Percentiles rank a stretch among this genome's conserved stretches.
Conservation (phyloP, 2,329 filamentous ascomycete genomes). For the Talaromyces sp. region DNA sequence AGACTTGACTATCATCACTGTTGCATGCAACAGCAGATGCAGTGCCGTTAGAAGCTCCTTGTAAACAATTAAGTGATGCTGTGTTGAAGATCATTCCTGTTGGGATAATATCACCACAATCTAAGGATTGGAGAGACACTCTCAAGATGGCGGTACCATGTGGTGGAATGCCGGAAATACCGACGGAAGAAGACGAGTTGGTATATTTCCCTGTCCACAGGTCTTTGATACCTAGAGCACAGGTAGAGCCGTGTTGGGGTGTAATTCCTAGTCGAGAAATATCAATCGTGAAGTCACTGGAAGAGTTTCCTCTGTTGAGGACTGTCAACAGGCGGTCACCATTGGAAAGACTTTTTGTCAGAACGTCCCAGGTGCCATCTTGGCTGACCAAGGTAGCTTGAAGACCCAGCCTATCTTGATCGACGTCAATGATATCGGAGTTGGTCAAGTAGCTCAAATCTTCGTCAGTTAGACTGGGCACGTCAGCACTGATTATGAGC, state of each 20-base stretch:
- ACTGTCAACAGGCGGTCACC: conserved; percentile 43
- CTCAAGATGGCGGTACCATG: background rate
- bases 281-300: background rate
- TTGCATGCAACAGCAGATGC: background rate
- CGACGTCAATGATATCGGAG: conserved; percentile 35
- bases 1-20: background rate
- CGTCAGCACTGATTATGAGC: conserved; percentile 43
- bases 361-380: conserved; percentile 37
- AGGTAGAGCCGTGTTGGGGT: background rate
- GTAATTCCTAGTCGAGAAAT: background rate
- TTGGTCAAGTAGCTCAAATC: conserved; percentile 26
- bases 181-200: background rate
- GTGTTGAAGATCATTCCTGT: background rate
- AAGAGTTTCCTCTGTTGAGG: conserved; percentile 36
- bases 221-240: background rate
- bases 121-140: background rate
- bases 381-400: conserved; percentile 45
- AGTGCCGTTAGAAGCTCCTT: background rate
- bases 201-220: background rate
- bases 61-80: background rate
- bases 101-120: background rate
- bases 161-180: background rate
- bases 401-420: conserved; percentile 38
- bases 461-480: conserved; percentile 18
- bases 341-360: conserved; percentile 43